Evolutionary conservation across 345 rosid genomes (phyloP), one percentile per base, ranked within the genome.

Genomic region (Mallotus nudiflorus): DNA sequence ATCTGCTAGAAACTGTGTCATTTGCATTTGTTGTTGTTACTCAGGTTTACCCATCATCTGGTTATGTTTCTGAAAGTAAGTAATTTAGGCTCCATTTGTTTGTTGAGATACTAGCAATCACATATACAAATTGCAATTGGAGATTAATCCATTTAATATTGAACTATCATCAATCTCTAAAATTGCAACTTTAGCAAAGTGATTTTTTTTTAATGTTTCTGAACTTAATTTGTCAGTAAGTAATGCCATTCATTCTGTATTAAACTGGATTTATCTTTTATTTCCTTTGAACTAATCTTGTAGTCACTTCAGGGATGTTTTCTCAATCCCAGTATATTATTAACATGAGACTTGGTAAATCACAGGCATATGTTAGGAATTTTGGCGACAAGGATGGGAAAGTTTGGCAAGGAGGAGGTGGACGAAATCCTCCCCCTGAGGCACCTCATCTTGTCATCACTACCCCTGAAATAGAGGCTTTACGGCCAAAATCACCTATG

Each of bases 321-420:
- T 54, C 18, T 20, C 46, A 9, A 24, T n/a, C 53, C 35, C 4
- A 3, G 16, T 18, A n/a, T n/a, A n/a, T n/a, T 19, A 19, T 5
- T 58, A 58, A 59, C 49, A 37, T 48, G 52, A 62, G 5, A 51
- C 28, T 71, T 62, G 79, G 51, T 53, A 57, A 60, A 53, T 68
- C 68, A 40, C 88, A 95, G 99, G 80, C 92, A 18, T 95, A 85
- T 74, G 61, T 67, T 44, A 87, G 76, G 74, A 92, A 80, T 81
- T 95, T 95, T 22, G 77, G 88, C 9, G 98, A 95, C 83, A 89
- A 88, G 81, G 99, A 95, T 58, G 98, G 99, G 59, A 92, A 89
- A 76, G 92, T 92, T 40, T 95, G 98, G 98, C 99, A 89, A 89
- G 98, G 98, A 64, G 99, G 96, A 19, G 96, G 98, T 58, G 99